phyloP scores from a whole-genome alignment of 768 basidiomycete genomes.

The Cystobasidiopsis lactophilus region DNA sequence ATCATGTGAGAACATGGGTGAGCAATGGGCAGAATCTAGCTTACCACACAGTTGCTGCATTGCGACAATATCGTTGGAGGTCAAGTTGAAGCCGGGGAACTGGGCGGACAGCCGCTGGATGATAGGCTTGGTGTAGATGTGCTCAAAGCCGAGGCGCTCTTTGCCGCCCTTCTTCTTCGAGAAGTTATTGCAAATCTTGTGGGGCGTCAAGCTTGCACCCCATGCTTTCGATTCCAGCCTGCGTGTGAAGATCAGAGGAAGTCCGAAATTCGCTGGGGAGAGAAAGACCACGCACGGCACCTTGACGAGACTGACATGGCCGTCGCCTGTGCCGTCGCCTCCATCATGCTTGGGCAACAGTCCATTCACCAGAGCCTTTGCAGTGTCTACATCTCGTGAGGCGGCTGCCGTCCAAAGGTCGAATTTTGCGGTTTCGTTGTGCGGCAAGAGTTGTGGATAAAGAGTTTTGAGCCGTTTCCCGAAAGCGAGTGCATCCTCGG shows the following conservation, averaged over 20 bases:
- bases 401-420: slow-evolving; percentile 26
- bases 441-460: slow-evolving; percentile 15
- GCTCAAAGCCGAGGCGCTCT: slow-evolving; percentile 19
- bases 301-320: slow-evolving; percentile 24
- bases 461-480: slow-evolving; percentile 10
- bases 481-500: slow-evolving; percentile 21
- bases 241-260: neutral
- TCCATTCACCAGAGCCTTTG: slow-evolving; percentile 25
- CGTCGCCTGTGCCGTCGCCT: slow-evolving; percentile 25
- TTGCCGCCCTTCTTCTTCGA: slow-evolving; percentile 24
- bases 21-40: neutral
- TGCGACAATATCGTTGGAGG: slow-evolving; percentile 24
- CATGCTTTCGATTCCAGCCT: too few relatives aligned
- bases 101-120: slow-evolving; percentile 15
- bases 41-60: slow-evolving; percentile 25
- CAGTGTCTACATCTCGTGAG: slow-evolving; percentile 23
- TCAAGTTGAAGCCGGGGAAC: slow-evolving; percentile 19
- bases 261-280: too few relatives aligned
- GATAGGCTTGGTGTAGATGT: slow-evolving; percentile 6
- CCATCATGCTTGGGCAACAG: slow-evolving; percentile 26
- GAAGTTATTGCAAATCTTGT: slow-evolving; percentile 27
- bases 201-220: neutral
- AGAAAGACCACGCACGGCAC: too few relatives aligned
- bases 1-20: too few relatives aligned
- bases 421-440: slow-evolving; percentile 3